phyloP scores from a whole-genome alignment of 495 filamentous ascomycete species.

The Tuber brumale region DNA sequence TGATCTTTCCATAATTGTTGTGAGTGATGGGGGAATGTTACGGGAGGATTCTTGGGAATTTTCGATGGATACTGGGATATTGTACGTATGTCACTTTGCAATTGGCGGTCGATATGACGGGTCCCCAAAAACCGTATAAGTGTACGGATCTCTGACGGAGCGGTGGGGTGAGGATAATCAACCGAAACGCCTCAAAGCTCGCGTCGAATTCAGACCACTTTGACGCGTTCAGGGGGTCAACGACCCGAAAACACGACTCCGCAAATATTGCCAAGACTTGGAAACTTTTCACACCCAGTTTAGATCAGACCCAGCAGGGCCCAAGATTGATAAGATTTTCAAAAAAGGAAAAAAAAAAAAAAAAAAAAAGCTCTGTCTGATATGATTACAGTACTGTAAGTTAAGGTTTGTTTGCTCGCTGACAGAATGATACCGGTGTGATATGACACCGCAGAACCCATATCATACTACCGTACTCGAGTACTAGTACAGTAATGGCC shows the following conservation, averaged over 20 bases:
- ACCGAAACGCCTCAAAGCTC: background rate
- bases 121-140: background rate
- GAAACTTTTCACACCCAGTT: conserved; percentile 5
- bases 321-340: background rate
- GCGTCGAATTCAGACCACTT: conserved; percentile 7
- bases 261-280: conserved; percentile 13
- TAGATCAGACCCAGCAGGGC: conserved; percentile 24
- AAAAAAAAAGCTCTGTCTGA: no score
- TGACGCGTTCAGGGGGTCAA: conserved; percentile 25
- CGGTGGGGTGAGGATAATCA: background rate
- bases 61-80: conserved; percentile 16
- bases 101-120: background rate
- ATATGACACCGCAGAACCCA: background rate
- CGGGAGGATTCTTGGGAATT: background rate
- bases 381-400: background rate
- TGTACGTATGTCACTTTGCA: background rate
- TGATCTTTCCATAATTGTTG: conserved; percentile 33
- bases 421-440: background rate
- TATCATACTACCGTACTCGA: background rate
- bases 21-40: background rate
- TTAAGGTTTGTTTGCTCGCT: background rate
- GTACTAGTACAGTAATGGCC: background rate
- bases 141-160: background rate
- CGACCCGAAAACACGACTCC: conserved; percentile 1
- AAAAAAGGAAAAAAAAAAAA: no score